A percentile compares a stretch with the other conserved stretches of the same genome.
Conservation (phyloP, 306 rosid species). For the Rosa rugosa region DNA sequence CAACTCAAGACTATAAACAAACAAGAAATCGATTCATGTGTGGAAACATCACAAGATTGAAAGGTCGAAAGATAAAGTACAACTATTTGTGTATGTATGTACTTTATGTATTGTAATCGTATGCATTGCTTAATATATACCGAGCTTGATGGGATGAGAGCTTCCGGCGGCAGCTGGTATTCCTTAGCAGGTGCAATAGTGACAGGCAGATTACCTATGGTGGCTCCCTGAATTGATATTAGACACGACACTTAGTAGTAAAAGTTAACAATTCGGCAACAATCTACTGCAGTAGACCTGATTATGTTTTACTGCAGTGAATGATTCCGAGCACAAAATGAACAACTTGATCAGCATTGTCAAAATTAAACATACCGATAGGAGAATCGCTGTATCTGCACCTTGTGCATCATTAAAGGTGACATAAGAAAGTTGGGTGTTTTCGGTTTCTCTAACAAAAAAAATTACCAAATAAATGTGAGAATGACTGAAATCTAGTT, state of each 20-base stretch:
- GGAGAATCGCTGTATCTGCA: slow-evolving; percentile 75
- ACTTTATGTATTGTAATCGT: neutral
- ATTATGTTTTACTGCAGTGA: neutral
- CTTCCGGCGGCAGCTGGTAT: slow-evolving; percentile 79
- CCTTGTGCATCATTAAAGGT: slow-evolving; percentile 80
- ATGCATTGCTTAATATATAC: slow-evolving; percentile 40
- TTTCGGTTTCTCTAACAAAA: slow-evolving; percentile 59
- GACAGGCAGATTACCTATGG: slow-evolving; percentile 55
- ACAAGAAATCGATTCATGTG: neutral
- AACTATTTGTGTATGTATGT: neutral
- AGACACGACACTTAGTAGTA: neutral
- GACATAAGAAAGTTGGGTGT: slow-evolving; percentile 71
- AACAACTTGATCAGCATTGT: neutral
- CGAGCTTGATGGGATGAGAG: slow-evolving; percentile 40
- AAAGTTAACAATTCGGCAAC: neutral
- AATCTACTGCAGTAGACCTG: neutral
- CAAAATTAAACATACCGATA: slow-evolving; percentile 52
- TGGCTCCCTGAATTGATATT: slow-evolving; percentile 57
- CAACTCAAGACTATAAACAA: neutral
- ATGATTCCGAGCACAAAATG: neutral
- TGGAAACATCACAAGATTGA: neutral
- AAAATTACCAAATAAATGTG: slow-evolving; percentile 4
- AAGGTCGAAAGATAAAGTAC: neutral
- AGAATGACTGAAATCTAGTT: slow-evolving; percentile 18
- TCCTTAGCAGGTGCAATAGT: slow-evolving; percentile 59